Conservation (phyloP, 2,329 filamentous ascomycete genomes). For the Xylaria sp. region DNA sequence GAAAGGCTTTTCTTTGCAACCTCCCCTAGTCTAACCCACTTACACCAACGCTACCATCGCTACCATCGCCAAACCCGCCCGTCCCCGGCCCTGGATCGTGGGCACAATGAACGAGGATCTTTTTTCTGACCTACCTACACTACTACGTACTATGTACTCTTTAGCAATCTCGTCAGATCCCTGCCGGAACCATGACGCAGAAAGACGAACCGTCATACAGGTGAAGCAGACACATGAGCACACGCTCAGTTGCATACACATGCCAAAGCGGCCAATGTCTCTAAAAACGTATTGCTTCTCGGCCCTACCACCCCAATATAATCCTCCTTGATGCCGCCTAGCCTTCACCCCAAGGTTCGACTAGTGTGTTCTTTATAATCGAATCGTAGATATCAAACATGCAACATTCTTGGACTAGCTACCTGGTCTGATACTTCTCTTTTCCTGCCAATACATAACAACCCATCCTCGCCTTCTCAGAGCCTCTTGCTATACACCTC, state of each 20-base stretch:
- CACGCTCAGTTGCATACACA: conserved; percentile 49
- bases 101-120: conserved; percentile 47
- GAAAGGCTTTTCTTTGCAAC: conserved; percentile 46
- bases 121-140: conserved; percentile 42
- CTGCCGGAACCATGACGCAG: conserved; percentile 53
- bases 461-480: conserved; percentile 28
- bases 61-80: conserved; percentile 45
- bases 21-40: conserved; percentile 45
- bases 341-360: conserved; percentile 40
- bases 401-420: conserved; percentile 44
- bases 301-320: conserved; percentile 52
- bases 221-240: conserved; percentile 48
- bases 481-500: neutral
- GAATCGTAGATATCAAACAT: conserved; percentile 45
- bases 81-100: conserved; percentile 46
- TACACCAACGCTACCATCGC: conserved; percentile 47
- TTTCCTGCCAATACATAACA: conserved; percentile 39
- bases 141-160: conserved; percentile 10
- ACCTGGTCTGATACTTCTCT: conserved; percentile 41
- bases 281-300: conserved; percentile 50
- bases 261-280: conserved; percentile 52
- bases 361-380: conserved; percentile 44
- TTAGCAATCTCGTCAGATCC: conserved; percentile 46
- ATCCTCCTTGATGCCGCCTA: conserved; percentile 47
- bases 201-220: conserved; percentile 50